Evolutionary conservation across 257 asterid genomes (phyloP).

Genomic region (Salvia hispanica): DNA sequence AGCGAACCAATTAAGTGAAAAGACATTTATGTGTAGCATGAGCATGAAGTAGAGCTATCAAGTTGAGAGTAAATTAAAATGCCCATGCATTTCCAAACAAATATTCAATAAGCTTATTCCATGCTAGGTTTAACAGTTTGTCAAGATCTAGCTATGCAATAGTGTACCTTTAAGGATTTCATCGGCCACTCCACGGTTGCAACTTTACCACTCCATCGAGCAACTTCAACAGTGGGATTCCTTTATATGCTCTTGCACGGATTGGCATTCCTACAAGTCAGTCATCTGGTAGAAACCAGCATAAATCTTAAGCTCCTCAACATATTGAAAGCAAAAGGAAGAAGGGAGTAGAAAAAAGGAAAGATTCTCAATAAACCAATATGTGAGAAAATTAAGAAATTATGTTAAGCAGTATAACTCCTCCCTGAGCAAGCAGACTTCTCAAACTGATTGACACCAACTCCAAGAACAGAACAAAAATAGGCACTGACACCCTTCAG

Average conservation of each 20-base stretch:
- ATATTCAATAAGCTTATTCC: background rate
- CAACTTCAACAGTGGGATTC: conserved; percentile 9
- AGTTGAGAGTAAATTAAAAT: conserved; percentile 10
- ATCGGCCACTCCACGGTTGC: conserved; percentile 7
- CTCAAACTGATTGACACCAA: conserved; percentile 29
- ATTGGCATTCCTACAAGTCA: conserved; percentile 15
- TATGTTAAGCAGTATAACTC: conserved; percentile 1
- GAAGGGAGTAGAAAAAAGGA: background rate
- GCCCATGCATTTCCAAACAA: background rate
- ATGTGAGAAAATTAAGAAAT: conserved; percentile 13
- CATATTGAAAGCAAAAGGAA: conserved; percentile 15
- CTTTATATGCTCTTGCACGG: conserved; percentile 20
- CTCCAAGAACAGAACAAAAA: conserved; percentile 20
- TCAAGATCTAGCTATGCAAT: background rate
- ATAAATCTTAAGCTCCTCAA: conserved; percentile 18
- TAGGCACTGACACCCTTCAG: conserved; percentile 7
- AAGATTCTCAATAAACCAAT: background rate
- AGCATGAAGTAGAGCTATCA: conserved; percentile 8
- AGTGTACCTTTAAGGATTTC: conserved; percentile 30
- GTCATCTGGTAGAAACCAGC: conserved; percentile 29
- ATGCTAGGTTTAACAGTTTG: background rate
- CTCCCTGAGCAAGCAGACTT: conserved; percentile 22
- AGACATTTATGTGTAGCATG: conserved; percentile 1
- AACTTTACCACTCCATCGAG: conserved; percentile 16
- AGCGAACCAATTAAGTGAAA: background rate